Percentiles rank a stretch among this genome's conserved stretches.
Evolutionary conservation across 2,329 filamentous ascomycete genomes (phyloP).

Genomic region (Hypocrella siamensis): DNA sequence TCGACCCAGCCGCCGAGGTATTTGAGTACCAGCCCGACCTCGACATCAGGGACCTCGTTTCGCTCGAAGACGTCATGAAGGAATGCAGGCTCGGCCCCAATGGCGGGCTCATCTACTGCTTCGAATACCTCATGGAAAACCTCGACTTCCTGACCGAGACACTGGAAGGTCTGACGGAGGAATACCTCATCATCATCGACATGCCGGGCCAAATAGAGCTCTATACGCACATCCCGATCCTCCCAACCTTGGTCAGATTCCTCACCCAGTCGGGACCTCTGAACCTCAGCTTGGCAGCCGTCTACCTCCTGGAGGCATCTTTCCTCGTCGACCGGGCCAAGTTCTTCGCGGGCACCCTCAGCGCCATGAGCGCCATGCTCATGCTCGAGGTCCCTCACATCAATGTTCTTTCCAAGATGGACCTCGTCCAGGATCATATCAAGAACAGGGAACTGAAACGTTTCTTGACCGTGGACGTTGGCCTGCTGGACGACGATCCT

Average conservation of each 20-base stretch:
- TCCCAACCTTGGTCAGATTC: conserved; percentile 71
- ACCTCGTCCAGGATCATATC: conserved; percentile 80
- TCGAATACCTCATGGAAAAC: conserved; percentile 90
- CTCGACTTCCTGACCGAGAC: conserved; percentile 80
- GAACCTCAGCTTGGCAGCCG: conserved; percentile 82
- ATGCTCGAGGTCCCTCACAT: conserved; percentile 96
- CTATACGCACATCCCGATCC: conserved; percentile 89
- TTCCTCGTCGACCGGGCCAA: conserved; percentile 94
- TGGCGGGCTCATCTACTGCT: conserved; percentile 88
- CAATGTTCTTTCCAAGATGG: conserved; percentile 96
- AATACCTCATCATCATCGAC: conserved; percentile 95
- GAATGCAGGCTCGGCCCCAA: conserved; percentile 84
- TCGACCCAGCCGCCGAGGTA: conserved; percentile 86
- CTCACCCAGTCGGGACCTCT: conserved; percentile 65
- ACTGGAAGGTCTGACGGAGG: conserved; percentile 74
- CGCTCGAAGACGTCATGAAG: conserved; percentile 91
- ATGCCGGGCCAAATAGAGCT: conserved; percentile 99
- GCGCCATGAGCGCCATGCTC: conserved; percentile 97
- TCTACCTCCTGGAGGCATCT: conserved; percentile 88
- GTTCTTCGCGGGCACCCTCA: conserved; percentile 90
- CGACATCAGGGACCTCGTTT: conserved; percentile 91
- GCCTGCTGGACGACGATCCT: conserved; percentile 67
- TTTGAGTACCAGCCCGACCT: conserved; percentile 87
- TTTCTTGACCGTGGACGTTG: conserved; percentile 76
- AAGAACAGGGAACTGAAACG: conserved; percentile 77